Percentiles rank a stretch among this genome's conserved stretches.
phyloP scores from a whole-genome alignment of 2,329 filamentous ascomycete species.

The Aaosphaeria pasadenensis region DNA sequence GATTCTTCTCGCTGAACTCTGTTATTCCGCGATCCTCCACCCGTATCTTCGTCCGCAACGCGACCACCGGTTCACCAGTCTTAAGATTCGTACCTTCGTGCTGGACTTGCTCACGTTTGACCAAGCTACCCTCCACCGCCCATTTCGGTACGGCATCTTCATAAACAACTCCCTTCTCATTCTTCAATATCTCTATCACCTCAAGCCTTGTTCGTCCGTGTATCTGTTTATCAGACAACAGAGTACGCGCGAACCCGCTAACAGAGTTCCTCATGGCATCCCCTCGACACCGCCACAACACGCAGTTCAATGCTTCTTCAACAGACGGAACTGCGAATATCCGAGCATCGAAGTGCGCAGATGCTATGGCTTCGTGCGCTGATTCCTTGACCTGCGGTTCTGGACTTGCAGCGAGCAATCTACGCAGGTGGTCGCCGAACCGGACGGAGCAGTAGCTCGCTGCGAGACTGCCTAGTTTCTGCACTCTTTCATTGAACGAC shows the following conservation, averaged over 20 bases:
- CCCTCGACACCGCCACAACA: conserved; percentile 29
- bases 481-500: conserved; percentile 25
- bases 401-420: neutral
- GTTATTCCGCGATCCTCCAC: conserved; percentile 24
- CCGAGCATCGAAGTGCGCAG: conserved; percentile 28
- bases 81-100: conserved; percentile 13
- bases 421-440: conserved; percentile 21
- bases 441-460: conserved; percentile 26
- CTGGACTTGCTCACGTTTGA: conserved; percentile 28
- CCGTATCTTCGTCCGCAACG: conserved; percentile 17
- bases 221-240: conserved; percentile 9
- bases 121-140: conserved; percentile 28
- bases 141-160: conserved; percentile 27
- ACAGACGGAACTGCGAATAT: conserved; percentile 23
- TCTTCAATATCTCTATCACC: conserved; percentile 20
- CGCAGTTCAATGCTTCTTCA: conserved; percentile 25
- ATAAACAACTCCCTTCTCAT: conserved; percentile 18
- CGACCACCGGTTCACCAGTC: conserved; percentile 1
- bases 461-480: conserved; percentile 26
- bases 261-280: conserved; percentile 29
- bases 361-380: conserved; percentile 12
- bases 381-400: neutral
- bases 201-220: conserved; percentile 6
- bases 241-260: conserved; percentile 22
- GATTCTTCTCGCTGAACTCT: conserved; percentile 17